These are phyloP conservation scores for Arthroderma sp. DNA, from an alignment of 2,329 filamentous ascomycete genomes.

Conservation along the genomic window DNA sequence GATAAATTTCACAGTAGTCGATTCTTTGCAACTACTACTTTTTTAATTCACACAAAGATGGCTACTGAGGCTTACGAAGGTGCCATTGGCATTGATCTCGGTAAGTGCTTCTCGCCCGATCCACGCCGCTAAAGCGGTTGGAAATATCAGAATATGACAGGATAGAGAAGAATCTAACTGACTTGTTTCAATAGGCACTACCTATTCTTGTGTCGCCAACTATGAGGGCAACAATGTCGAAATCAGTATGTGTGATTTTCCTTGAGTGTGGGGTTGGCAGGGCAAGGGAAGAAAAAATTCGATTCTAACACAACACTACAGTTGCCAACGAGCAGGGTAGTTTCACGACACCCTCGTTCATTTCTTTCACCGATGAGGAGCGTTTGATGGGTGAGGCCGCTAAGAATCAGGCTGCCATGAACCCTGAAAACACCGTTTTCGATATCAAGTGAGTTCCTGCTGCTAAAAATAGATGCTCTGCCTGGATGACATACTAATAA, in stretches of 20 bases:
- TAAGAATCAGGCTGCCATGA: constrained; percentile 99
- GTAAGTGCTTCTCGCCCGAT: constrained; percentile 41
- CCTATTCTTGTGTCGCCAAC: constrained; percentile 98
- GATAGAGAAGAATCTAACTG: constrained; percentile 10
- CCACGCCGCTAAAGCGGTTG: constrained; percentile 5
- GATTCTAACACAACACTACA: constrained; percentile 18
- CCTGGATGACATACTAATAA: constrained; percentile 3
- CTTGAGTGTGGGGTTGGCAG: constrained; percentile 1
- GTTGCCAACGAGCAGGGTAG: constrained; percentile 99
- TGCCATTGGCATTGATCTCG: constrained; percentile 99
- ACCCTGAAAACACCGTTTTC: constrained; percentile 96
- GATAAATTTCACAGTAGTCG: too few species aligned
- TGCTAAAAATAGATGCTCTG: neutral
- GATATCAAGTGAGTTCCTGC: constrained; percentile 77
- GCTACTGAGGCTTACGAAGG: constrained; percentile 97
- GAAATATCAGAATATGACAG: neutral
- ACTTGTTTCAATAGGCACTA: constrained; percentile 57
- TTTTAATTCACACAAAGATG: constrained; percentile 47
- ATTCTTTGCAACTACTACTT: too few species aligned
- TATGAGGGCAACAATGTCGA: constrained; percentile 99
- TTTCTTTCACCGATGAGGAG: constrained; percentile 97
- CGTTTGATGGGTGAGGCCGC: constrained; percentile 98
- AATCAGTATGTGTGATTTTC: constrained; percentile 56
- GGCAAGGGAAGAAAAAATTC: neutral
- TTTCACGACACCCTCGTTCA: constrained; percentile 98